These are phyloP conservation scores for Gaeumannomyces sp. DNA, from an alignment of 2,329 filamentous ascomycete genomes.

Conservation along the genomic window DNA sequence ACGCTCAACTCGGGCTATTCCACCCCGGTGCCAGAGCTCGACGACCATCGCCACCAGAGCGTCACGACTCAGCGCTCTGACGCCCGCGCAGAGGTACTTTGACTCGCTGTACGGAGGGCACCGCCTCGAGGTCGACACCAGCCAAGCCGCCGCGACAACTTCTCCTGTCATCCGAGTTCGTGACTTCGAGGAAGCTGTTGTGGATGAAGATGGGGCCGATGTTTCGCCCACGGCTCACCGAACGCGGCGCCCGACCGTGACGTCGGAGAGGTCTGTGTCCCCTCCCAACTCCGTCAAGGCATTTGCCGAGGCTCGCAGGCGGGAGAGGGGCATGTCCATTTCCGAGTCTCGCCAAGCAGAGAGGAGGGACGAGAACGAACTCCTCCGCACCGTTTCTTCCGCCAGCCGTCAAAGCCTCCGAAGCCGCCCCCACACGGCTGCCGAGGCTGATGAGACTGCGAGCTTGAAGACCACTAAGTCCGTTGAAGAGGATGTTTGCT, in stretches of 20 bases:
- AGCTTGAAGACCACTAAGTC: slow-evolving; percentile 61
- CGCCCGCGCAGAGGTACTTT: slow-evolving; percentile 65
- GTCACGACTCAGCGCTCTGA: slow-evolving; percentile 54
- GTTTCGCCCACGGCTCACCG: slow-evolving; percentile 36
- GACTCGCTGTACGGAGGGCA: slow-evolving; percentile 57
- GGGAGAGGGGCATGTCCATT: slow-evolving; percentile 64
- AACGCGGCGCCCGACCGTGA: slow-evolving; percentile 48
- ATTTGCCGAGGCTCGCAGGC: slow-evolving; percentile 83
- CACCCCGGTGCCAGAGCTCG: slow-evolving; percentile 72
- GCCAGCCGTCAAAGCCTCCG: slow-evolving; percentile 48
- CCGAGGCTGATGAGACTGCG: slow-evolving; percentile 47
- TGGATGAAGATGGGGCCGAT: slow-evolving; percentile 63
- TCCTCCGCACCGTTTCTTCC: slow-evolving; percentile 67
- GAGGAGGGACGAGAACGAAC: slow-evolving; percentile 38
- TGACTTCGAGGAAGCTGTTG: slow-evolving; percentile 81
- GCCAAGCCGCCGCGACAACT: slow-evolving; percentile 36
- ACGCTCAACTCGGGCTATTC: slow-evolving; percentile 58
- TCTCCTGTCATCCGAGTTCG: slow-evolving; percentile 49
- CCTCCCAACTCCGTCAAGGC: slow-evolving; percentile 97
- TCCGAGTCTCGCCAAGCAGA: slow-evolving; percentile 34
- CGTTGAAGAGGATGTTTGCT: slow-evolving; percentile 84
- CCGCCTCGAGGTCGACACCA: slow-evolving; percentile 17
- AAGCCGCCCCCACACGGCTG: slow-evolving; percentile 53
- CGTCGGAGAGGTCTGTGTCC: slow-evolving; percentile 62
- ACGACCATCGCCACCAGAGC: slow-evolving; percentile 74